phyloP scores from a whole-genome alignment of 345 rosid species.

The Euclidium syriacum region DNA sequence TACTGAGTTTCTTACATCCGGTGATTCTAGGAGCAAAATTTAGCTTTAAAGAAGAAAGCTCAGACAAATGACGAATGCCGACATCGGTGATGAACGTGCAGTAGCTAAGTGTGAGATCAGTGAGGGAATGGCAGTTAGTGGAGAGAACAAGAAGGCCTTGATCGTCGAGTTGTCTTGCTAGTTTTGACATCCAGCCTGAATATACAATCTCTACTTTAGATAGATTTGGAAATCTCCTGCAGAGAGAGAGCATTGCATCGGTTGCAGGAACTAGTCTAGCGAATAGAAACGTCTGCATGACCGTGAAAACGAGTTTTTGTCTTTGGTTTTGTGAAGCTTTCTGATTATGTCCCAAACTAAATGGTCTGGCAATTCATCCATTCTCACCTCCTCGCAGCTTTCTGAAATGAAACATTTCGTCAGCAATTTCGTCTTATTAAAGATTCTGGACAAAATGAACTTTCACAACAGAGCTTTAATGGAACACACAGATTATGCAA shows the following conservation, averaged over 20 bases:
- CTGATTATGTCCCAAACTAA: conserved; percentile 68
- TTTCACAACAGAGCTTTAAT: background rate
- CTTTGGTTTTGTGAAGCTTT: conserved; percentile 44
- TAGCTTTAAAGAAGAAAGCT: conserved; percentile 58
- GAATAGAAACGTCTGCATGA: conserved; percentile 56
- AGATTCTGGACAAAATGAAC: background rate
- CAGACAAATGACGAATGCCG: conserved; percentile 59
- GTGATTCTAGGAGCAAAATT: conserved; percentile 70
- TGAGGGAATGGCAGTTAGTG: conserved; percentile 40
- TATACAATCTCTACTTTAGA: conserved; percentile 64
- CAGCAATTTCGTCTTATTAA: background rate
- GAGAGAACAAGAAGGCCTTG: conserved; percentile 65
- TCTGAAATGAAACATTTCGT: background rate
- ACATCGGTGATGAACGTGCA: conserved; percentile 70
- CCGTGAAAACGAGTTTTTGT: conserved; percentile 62
- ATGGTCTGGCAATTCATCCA: conserved; percentile 79
- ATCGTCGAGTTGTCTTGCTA: conserved; percentile 77
- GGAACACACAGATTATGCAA: background rate
- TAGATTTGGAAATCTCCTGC: conserved; percentile 69
- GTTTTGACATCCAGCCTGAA: conserved; percentile 87
- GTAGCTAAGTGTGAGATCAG: conserved; percentile 63
- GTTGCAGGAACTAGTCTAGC: conserved; percentile 68
- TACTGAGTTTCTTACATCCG: conserved; percentile 62
- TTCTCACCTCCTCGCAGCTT: background rate
- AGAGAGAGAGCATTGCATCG: conserved; percentile 59